phyloP scores from a whole-genome alignment of 805 yeast genomes.

The Metschnikowia bowlesiae region DNA sequence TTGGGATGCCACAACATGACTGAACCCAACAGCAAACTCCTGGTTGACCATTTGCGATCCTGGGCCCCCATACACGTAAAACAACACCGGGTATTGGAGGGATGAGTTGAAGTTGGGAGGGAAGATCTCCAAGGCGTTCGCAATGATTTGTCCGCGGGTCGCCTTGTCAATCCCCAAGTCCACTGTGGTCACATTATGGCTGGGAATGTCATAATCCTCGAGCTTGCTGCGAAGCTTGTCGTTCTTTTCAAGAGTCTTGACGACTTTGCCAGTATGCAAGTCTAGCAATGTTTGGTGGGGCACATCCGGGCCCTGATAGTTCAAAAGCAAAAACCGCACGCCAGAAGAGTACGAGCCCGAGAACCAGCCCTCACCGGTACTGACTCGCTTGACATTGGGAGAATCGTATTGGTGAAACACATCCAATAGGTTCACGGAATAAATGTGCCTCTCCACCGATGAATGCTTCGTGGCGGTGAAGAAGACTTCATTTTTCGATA shows the following conservation, averaged over 20 bases:
- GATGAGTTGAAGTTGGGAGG: conserved; percentile 67
- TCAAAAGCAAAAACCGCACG: conserved; percentile 62
- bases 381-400: conserved; percentile 28
- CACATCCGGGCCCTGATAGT: conserved; percentile 72
- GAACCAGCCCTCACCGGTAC: conserved; percentile 51
- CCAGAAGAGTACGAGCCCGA: conserved; percentile 76
- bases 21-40: conserved; percentile 56
- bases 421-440: conserved; percentile 54
- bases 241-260: conserved; percentile 47
- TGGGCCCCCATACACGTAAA: conserved; percentile 94
- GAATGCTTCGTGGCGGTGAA: conserved; percentile 73
- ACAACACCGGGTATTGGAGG: conserved; percentile 76
- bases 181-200: conserved; percentile 47
- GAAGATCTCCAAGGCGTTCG: conserved; percentile 68
- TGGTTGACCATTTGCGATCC: conserved; percentile 80
- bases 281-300: conserved; percentile 73
- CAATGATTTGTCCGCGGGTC: conserved; percentile 42
- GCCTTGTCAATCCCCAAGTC: conserved; percentile 48
- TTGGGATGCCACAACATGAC: conserved; percentile 72
- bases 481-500: conserved; percentile 44
- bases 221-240: conserved; percentile 36
- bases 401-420: conserved; percentile 35
- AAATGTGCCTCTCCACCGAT: conserved; percentile 80
- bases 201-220: conserved; percentile 52
- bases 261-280: conserved; percentile 25